These are phyloP conservation scores for Trichoderma pleuroti DNA, from an alignment of 2,329 filamentous ascomycete species.

Conservation along the genomic window DNA sequence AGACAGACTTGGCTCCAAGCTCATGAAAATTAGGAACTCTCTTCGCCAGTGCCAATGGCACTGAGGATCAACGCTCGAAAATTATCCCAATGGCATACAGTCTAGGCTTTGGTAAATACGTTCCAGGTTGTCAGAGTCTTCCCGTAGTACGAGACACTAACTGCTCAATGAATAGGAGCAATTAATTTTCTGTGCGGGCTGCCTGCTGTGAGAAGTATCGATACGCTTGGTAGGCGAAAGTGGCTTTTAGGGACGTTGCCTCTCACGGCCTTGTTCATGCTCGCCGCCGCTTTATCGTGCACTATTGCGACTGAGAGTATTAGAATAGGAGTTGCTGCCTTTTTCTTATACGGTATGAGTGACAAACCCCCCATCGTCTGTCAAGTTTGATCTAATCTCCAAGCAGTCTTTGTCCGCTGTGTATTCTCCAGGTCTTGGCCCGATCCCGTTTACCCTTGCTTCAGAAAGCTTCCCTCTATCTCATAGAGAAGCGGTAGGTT, in stretches of 20 bases:
- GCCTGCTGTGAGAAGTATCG: conserved; percentile 35
- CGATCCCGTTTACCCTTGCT: conserved; percentile 49
- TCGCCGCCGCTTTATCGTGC: conserved; percentile 36
- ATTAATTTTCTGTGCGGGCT: conserved; percentile 43
- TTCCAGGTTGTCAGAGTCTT: no score
- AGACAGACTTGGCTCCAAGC: neutral
- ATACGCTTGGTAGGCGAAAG: conserved; percentile 39
- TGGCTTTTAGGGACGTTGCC: conserved; percentile 44
- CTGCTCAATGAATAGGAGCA: conserved; percentile 25
- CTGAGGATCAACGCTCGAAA: conserved; percentile 18
- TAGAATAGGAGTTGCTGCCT: conserved; percentile 32
- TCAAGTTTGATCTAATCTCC: neutral
- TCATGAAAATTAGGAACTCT: conserved; percentile 23
- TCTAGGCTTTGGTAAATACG: conserved; percentile 31
- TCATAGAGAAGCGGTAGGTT: conserved; percentile 42
- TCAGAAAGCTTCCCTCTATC: conserved; percentile 49
- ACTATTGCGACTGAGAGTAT: conserved; percentile 22
- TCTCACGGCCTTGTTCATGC: conserved; percentile 42
- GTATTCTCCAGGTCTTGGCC: conserved; percentile 42
- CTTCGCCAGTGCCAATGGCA: conserved; percentile 25
- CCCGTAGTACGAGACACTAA: neutral
- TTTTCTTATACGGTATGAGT: conserved; percentile 35
- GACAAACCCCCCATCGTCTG: no score
- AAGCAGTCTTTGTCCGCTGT: conserved; percentile 38
- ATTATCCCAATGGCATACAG: conserved; percentile 29